Percentiles rank a stretch among this genome's conserved stretches.
Conservation (phyloP, 2,329 filamentous ascomycete species). For the Scytalidium sp. region DNA sequence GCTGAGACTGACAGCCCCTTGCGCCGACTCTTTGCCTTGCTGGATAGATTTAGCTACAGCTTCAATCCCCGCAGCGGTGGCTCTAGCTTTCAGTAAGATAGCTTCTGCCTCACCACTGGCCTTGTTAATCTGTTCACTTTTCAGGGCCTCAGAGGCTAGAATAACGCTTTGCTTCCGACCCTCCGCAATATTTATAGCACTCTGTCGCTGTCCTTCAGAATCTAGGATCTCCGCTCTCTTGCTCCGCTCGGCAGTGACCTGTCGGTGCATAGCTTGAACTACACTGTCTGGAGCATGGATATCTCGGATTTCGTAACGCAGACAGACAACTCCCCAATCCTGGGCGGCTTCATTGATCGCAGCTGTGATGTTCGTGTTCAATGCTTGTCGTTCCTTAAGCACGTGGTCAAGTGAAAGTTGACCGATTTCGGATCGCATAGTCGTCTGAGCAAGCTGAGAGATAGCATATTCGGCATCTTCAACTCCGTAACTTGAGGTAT, state of each 20-base stretch:
- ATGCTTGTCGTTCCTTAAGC: slow-evolving; percentile 89
- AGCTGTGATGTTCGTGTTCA: slow-evolving; percentile 98
- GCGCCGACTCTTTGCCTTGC: slow-evolving; percentile 70
- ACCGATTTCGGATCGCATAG: slow-evolving; percentile 98
- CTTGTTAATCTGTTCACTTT: slow-evolving; percentile 88
- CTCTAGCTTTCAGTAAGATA: slow-evolving; percentile 79
- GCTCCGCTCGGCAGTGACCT: slow-evolving; percentile 94
- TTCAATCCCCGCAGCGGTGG: slow-evolving; percentile 86
- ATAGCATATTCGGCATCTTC: slow-evolving; percentile 99
- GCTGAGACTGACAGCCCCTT: slow-evolving; percentile 78
- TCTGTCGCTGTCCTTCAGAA: slow-evolving; percentile 94
- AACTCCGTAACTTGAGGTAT: slow-evolving; percentile 74
- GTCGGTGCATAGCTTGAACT: slow-evolving; percentile 96
- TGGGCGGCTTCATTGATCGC: slow-evolving; percentile 98
- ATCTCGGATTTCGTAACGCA: slow-evolving; percentile 97
- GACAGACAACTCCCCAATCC: slow-evolving; percentile 93
- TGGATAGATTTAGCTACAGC: slow-evolving; percentile 76
- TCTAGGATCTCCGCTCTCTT: slow-evolving; percentile 98
- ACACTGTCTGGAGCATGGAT: slow-evolving; percentile 94
- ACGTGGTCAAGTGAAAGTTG: slow-evolving; percentile 96
- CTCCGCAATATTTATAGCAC: slow-evolving; percentile 98
- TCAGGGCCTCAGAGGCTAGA: slow-evolving; percentile 86
- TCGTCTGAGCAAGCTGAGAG: slow-evolving; percentile 94
- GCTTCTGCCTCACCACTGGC: slow-evolving; percentile 93
- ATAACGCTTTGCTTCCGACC: slow-evolving; percentile 97